phyloP scores from a whole-genome alignment of 2,329 filamentous ascomycete genomes.

The Cryphonectria nitschkei region DNA sequence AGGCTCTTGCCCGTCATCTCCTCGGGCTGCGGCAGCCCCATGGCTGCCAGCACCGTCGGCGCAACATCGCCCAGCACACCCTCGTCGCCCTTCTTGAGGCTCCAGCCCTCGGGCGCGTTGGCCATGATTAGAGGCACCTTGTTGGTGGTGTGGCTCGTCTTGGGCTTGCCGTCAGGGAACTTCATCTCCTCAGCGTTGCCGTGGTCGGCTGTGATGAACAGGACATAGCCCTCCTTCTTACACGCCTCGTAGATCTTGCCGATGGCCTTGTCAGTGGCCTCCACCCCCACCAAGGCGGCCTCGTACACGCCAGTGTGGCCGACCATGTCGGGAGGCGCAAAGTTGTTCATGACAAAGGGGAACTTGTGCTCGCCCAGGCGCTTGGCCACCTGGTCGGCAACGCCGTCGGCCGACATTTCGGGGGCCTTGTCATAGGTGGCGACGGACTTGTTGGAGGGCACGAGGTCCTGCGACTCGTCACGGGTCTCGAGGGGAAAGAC shows the following conservation, averaged over 20 bases:
- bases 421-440: constrained; percentile 94
- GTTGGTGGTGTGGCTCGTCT: constrained; percentile 98
- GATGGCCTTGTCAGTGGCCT: constrained; percentile 91
- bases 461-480: constrained; percentile 77
- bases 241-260: constrained; percentile 90
- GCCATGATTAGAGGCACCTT: constrained; percentile 98
- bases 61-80: constrained; percentile 97
- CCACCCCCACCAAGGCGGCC: constrained; percentile 82
- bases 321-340: constrained; percentile 98
- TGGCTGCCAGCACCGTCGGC: constrained; percentile 86
- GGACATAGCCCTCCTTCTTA: constrained; percentile 88
- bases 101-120: constrained; percentile 90
- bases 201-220: constrained; percentile 96
- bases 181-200: constrained; percentile 99
- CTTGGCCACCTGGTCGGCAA: constrained; percentile 88
- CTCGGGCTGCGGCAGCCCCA: constrained; percentile 87
- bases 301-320: constrained; percentile 98
- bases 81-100: constrained; percentile 72
- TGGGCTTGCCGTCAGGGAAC: constrained; percentile 91
- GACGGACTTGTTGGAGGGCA: constrained; percentile 87
- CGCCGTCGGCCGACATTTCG: constrained; percentile 91
- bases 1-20: constrained; percentile 91
- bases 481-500: constrained; percentile 89
- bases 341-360: constrained; percentile 99
- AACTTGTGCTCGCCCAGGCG: constrained; percentile 83